These are phyloP conservation scores for Schizothecium vesticola DNA, from an alignment of 495 filamentous ascomycete genomes.

Conservation along the genomic window DNA sequence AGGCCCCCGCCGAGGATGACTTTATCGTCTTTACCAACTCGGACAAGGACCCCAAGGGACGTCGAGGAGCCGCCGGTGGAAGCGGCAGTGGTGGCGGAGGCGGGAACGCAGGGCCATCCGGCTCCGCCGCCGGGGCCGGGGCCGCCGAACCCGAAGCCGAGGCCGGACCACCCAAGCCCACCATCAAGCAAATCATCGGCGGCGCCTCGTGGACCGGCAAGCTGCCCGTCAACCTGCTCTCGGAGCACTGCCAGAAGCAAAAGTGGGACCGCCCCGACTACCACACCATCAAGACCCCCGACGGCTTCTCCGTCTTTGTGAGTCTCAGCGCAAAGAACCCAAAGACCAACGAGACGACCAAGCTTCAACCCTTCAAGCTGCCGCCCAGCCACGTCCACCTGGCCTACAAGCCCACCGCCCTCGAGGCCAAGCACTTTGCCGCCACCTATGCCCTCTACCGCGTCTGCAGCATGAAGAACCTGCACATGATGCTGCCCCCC, in stretches of 20 bases:
- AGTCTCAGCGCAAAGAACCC: slow-evolving; percentile 70
- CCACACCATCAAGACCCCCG: slow-evolving; percentile 48
- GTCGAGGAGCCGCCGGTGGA: slow-evolving; percentile 47
- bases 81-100: slow-evolving; percentile 26
- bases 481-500: slow-evolving; percentile 91
- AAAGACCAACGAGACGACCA: slow-evolving; percentile 72
- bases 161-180: slow-evolving; percentile 61
- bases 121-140: slow-evolving; percentile 32
- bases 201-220: slow-evolving; percentile 98
- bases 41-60: slow-evolving; percentile 50
- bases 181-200: slow-evolving; percentile 82
- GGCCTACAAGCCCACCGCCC: slow-evolving; percentile 60
- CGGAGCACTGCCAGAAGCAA: slow-evolving; percentile 91
- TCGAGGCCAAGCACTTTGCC: slow-evolving; percentile 90
- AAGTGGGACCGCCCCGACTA: slow-evolving; percentile 95
- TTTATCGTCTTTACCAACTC: slow-evolving; percentile 65
- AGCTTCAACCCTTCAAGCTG: slow-evolving; percentile 74
- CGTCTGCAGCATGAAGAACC: slow-evolving; percentile 87
- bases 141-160: slow-evolving; percentile 19
- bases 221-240: slow-evolving; percentile 84
- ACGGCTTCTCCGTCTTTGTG: slow-evolving; percentile 73
- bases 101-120: slow-evolving; percentile 1
- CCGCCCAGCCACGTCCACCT: slow-evolving; percentile 66
- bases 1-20: slow-evolving; percentile 45
- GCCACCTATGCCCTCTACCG: slow-evolving; percentile 87